Evolutionary conservation across 2,329 filamentous ascomycete genomes (phyloP).

Genomic region (Rhynchosporium agropyri): DNA sequence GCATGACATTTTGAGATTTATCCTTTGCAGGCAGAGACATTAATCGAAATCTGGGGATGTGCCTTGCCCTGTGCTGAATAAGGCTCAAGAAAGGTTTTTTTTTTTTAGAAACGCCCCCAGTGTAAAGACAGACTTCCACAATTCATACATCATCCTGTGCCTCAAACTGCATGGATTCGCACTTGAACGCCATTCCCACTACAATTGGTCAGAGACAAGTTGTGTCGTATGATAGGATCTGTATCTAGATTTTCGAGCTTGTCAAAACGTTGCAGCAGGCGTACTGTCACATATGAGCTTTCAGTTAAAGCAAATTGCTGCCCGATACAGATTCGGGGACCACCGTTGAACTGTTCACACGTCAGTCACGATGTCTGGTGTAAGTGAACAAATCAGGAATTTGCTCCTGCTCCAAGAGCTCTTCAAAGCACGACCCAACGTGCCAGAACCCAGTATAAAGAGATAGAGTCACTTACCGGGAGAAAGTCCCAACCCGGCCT

Average conservation of each 20-base stretch:
- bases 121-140: neutral
- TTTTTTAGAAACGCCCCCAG: neutral
- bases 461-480: constrained; percentile 36
- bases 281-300: constrained; percentile 42
- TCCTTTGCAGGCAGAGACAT: no score
- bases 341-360: constrained; percentile 43
- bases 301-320: constrained; percentile 46
- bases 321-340: constrained; percentile 45
- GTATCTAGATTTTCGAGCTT: constrained; percentile 41
- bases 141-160: neutral
- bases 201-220: constrained; percentile 36
- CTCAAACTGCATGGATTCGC: constrained; percentile 37
- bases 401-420: no score
- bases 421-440: no score
- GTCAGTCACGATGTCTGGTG: constrained; percentile 1
- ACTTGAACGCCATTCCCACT: constrained; percentile 44
- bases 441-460: no score
- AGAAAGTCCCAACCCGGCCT: constrained; percentile 51
- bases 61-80: neutral
- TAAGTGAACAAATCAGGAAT: no score
- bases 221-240: constrained; percentile 38
- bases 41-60: no score
- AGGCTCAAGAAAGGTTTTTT: no score
- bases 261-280: constrained; percentile 44
- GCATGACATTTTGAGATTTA: no score